phyloP scores from a whole-genome alignment of 805 yeast genomes.

The Starmera caribaea region DNA sequence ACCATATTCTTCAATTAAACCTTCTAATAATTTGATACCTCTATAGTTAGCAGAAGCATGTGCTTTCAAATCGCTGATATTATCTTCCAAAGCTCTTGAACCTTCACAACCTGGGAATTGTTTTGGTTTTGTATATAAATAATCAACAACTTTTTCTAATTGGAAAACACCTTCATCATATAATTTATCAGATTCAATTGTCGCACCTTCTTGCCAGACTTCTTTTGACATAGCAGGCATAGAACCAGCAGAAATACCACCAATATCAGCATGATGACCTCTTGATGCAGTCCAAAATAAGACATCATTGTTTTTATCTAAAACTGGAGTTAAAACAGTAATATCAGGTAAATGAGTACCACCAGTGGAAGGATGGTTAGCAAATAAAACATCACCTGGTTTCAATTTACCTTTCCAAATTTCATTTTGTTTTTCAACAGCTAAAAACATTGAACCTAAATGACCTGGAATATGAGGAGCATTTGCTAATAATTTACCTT shows the following conservation, averaged over 20 bases:
- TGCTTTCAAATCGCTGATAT: constrained; percentile 38
- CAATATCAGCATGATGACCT: constrained; percentile 57
- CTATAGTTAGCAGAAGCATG: constrained; percentile 44
- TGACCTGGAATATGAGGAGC: constrained; percentile 42
- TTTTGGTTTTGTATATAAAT: constrained; percentile 37
- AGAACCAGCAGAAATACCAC: constrained; percentile 50
- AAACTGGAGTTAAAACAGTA: constrained; percentile 49
- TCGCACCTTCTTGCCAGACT: constrained; percentile 47
- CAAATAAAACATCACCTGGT: constrained; percentile 34
- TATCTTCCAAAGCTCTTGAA: constrained; percentile 44
- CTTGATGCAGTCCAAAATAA: constrained; percentile 47
- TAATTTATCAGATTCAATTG: constrained; percentile 41
- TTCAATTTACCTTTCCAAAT: constrained; percentile 28
- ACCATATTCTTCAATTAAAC: constrained; percentile 34
- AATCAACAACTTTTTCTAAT: constrained; percentile 36
- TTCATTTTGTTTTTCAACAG: constrained; percentile 27
- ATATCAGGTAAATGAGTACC: constrained; percentile 43
- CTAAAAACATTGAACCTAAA: constrained; percentile 36
- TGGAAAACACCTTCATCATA: constrained; percentile 41
- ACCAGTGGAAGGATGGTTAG: constrained; percentile 34
- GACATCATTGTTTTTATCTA: constrained; percentile 34
- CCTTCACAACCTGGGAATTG: constrained; percentile 41
- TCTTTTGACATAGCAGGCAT: constrained; percentile 46
- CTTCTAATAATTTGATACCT: constrained; percentile 35
- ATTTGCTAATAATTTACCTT: constrained; percentile 34